Conservation (phyloP, 2,329 filamentous ascomycete genomes). For the Talaromyces sp. region DNA sequence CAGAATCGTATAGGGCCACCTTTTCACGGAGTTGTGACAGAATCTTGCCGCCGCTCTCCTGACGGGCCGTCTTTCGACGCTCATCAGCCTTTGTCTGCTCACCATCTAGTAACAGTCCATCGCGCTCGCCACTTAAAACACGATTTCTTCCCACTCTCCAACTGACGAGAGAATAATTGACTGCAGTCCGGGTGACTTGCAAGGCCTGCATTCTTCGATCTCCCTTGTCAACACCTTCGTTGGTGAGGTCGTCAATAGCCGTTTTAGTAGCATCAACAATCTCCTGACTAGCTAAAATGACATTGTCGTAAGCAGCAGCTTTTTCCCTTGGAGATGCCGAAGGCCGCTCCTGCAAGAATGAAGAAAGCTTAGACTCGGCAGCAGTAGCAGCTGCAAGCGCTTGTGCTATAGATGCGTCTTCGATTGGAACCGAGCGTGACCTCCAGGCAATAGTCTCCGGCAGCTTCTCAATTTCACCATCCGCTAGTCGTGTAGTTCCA, state of each 20-base stretch:
- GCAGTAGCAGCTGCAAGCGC: slow-evolving; percentile 69
- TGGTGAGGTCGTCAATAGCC: slow-evolving; percentile 84
- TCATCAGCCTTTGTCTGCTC: slow-evolving; percentile 44
- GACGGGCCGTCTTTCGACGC: slow-evolving; percentile 42
- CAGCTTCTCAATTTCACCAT: slow-evolving; percentile 50
- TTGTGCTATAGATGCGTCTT: slow-evolving; percentile 87
- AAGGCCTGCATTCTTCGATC: slow-evolving; percentile 88
- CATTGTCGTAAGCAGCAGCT: slow-evolving; percentile 84
- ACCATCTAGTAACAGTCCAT: slow-evolving; percentile 63
- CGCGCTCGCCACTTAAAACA: slow-evolving; percentile 77
- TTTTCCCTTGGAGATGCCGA: slow-evolving; percentile 56
- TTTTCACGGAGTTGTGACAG: slow-evolving; percentile 80
- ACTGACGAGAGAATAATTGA: slow-evolving; percentile 90
- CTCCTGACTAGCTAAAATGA: slow-evolving; percentile 88
- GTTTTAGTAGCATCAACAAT: slow-evolving; percentile 90
- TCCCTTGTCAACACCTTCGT: slow-evolving; percentile 78
- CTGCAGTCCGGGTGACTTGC: slow-evolving; percentile 86
- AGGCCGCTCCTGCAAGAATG: slow-evolving; percentile 46
- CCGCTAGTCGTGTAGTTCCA: slow-evolving; percentile 47
- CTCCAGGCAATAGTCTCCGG: slow-evolving; percentile 83
- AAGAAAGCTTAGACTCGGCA: slow-evolving; percentile 53
- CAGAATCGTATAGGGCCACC: slow-evolving; percentile 86
- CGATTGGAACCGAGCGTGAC: slow-evolving; percentile 78
- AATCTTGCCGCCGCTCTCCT: slow-evolving; percentile 71
- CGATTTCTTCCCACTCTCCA: slow-evolving; percentile 94